Evolutionary conservation across 176 grass and related monocot species (phyloP), one percentile per base, ranked within the genome.

Genomic region (Oryza glumipatula): DNA sequence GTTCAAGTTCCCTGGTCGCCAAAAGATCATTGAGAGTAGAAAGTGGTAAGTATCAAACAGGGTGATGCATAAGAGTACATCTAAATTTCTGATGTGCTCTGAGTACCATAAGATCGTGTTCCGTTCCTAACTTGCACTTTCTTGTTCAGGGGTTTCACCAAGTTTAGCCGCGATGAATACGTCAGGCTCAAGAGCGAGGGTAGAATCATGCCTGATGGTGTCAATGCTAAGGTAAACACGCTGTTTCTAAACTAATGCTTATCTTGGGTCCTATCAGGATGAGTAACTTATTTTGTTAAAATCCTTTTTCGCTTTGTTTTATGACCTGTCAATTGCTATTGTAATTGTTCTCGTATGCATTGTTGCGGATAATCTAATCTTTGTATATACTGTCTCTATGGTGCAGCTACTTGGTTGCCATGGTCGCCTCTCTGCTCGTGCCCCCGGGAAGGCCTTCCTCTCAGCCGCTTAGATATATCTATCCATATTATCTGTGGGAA

Each of bases 1-100:
- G 85, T 92, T 92, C 87, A 97, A 97, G 87, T 97, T 97, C 83
- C 89, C 89, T 77, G 88, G 92, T 1, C 88, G 92, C 72, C 94
- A 94, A 75, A 94, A 97, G 89, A 97, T 94, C 73, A 90, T 90
- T 61, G 89, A 92, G 67, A 87, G 89, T 56, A 61, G 89, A 26
- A 97, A 97, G 74, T 97, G 94, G 91, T 92, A 75, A 86, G 89
- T 51, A 23, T 0, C 1, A 32, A 11, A 70, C 7, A 65, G 22
- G 14, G 32, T 8, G 3, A 56, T 36, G 44, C 9, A 48, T 24
- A 8, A 3, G 8, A 10, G 4, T 21, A 11, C 46, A 11, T 63
- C 8, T n/a, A 3, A 15, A 46, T 64, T 85, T 45, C 13, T 80
- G 26, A 36, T 3, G 33, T 83, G 47, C 23, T 23, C 2, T 24